Evolutionary conservation across 1,284 basidiomycete species (phyloP).

Genomic region (Filobasidium uniguttulatum): DNA sequence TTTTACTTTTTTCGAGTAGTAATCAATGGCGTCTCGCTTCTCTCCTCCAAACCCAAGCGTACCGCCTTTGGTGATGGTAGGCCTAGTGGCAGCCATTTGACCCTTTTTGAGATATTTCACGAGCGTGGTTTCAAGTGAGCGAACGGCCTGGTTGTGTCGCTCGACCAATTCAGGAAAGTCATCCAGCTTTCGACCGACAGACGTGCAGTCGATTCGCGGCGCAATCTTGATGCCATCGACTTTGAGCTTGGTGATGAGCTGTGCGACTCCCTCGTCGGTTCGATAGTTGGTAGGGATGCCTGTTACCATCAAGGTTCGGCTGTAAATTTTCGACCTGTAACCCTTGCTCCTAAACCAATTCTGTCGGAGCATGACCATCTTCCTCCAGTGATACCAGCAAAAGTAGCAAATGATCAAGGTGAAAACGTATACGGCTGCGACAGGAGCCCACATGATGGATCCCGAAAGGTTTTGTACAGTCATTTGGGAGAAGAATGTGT

Average conservation of each 20-base stretch:
- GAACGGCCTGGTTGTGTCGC: constrained; percentile 71
- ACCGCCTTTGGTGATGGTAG: constrained; percentile 57
- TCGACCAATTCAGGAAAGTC: constrained; percentile 40
- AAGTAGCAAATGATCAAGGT: constrained; percentile 38
- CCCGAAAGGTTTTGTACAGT: constrained; percentile 64
- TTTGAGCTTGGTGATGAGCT: constrained; percentile 55
- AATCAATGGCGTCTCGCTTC: constrained; percentile 63
- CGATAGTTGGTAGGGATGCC: constrained; percentile 60
- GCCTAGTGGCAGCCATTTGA: constrained; percentile 56
- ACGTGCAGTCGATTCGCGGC: constrained; percentile 29
- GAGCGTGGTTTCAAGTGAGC: constrained; percentile 65
- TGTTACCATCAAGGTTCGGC: constrained; percentile 38
- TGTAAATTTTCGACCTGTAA: constrained; percentile 35
- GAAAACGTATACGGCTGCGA: constrained; percentile 59
- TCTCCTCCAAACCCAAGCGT: constrained; percentile 56
- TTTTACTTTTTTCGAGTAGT: constrained; percentile 56
- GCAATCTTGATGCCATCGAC: constrained; percentile 39
- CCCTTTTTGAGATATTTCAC: constrained; percentile 73
- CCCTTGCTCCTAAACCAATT: constrained; percentile 35
- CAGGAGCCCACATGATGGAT: constrained; percentile 56
- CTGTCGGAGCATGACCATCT: constrained; percentile 45
- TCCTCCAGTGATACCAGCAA: constrained; percentile 57
- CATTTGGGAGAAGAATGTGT: constrained; percentile 50
- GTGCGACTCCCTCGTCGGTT: constrained; percentile 58
- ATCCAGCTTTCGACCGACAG: constrained; percentile 29